Evolutionary conservation across 257 asterid genomes (phyloP).

Genomic region (Misopates orontium): DNA sequence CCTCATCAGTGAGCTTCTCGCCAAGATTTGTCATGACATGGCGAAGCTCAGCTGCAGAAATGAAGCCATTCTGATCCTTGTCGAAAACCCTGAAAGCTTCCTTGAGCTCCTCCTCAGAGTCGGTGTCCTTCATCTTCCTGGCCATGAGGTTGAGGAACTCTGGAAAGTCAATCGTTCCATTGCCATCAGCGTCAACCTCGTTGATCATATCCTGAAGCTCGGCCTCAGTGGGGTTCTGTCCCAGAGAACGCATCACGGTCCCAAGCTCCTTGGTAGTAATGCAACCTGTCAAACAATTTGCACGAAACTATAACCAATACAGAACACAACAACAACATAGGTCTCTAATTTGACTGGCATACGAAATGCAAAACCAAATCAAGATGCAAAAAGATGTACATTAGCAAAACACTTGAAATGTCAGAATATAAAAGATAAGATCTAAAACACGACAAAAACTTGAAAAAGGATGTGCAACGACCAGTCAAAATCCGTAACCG

Average conservation of each 20-base stretch:
- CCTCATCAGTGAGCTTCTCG: conserved; percentile 87
- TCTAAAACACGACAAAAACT: too few relatives aligned
- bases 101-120: conserved; percentile 87
- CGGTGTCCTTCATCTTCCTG: conserved; percentile 85
- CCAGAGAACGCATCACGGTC: conserved; percentile 80
- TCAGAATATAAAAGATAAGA: background rate
- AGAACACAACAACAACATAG: background rate
- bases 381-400: background rate
- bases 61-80: conserved; percentile 86
- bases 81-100: conserved; percentile 90
- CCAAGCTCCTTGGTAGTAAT: conserved; percentile 93
- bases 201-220: conserved; percentile 90
- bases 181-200: conserved; percentile 87
- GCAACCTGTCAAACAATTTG: conserved; percentile 48
- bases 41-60: conserved; percentile 88
- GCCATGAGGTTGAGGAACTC: conserved; percentile 95
- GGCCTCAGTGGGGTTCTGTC: conserved; percentile 90
- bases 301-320: conserved; percentile 10
- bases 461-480: background rate
- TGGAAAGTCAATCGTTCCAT: conserved; percentile 84
- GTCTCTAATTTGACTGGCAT: too few relatives aligned
- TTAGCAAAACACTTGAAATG: conserved; percentile 2
- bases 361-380: background rate
- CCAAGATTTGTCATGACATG: conserved; percentile 90
- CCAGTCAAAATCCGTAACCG: background rate